Evolutionary conservation across 306 rosid species (phyloP).

Genomic region (Prunus salicina): DNA sequence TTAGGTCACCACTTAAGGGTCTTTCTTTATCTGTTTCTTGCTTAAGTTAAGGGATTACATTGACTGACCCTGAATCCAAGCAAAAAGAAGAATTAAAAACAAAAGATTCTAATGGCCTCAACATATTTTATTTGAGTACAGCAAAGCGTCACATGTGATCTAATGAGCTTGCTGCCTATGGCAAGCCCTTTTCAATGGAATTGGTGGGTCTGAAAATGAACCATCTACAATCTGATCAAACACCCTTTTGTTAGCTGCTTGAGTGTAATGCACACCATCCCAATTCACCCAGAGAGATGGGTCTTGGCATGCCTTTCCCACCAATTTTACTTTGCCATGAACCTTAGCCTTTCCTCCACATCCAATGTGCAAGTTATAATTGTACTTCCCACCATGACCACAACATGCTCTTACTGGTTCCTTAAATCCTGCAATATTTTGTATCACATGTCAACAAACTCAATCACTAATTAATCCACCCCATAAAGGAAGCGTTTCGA

Average conservation of each 20-base stretch:
- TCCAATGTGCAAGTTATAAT: constrained; percentile 20
- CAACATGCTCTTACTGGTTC: constrained; percentile 23
- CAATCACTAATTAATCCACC: not conserved
- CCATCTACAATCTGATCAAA: constrained; percentile 49
- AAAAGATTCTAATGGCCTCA: not conserved
- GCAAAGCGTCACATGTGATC: not conserved
- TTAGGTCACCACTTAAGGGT: not conserved
- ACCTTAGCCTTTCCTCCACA: constrained; percentile 28
- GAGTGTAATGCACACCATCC: constrained; percentile 65
- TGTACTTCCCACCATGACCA: constrained; percentile 38
- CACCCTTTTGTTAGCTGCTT: constrained; percentile 52
- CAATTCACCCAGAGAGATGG: constrained; percentile 49
- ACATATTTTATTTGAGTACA: not conserved
- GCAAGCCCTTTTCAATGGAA: constrained; percentile 43
- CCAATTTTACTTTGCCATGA: constrained; percentile 34
- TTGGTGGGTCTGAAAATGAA: constrained; percentile 51
- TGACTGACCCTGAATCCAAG: no score
- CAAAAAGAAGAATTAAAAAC: not conserved
- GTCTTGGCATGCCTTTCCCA: constrained; percentile 47
- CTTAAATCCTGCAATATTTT: constrained; percentile 14
- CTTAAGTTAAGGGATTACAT: no score
- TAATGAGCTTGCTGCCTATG: constrained; percentile 1
- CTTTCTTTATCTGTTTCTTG: not conserved
- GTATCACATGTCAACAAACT: not conserved
- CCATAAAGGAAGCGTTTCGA: not conserved